Evolutionary conservation across 306 rosid genomes (phyloP), one percentile per base, ranked within the genome.

Genomic region (Corylus heterophylla): DNA sequence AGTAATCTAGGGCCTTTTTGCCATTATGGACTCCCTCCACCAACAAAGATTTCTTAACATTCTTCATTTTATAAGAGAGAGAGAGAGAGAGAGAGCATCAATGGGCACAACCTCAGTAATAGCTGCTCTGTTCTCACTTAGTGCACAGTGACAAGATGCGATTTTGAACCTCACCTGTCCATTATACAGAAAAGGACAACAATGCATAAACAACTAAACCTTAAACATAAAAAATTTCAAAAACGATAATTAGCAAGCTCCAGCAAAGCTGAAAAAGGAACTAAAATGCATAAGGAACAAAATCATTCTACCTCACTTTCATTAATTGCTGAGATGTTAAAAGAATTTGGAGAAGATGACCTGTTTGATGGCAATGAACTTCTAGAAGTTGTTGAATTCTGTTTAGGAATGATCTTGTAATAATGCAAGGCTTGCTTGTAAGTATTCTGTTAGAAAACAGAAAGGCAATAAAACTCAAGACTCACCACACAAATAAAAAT

Each of bases 131-230:
- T 88, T 89, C 80, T 96, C 99, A 83, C 83, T 92, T 64, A 96
- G 85, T 17, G 76, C 85, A 83, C 75, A 88, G 75, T 91, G 89
- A 83, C 93, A 90, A 45, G 98, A 96, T 44, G 99, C 98, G 59
- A 91, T 85, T 87, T 96, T 96, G 87, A 93, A 96, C 86, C 91
- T 96, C 88, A 96, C 96, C 99, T 96, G 89, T 83, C 81, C 55
- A 45, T 75, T 61, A 51, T 76, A 82, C 51, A 51, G 37, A 79
- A 81, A 75, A 25, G 52, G 66, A 22, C n/a, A 78, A 31, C 70
- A 27, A 50, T 12, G n/a, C 20, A 80, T 74, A 51, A 75, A 74
- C 47, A 83, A 69, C 42, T 71, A 56, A 66, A 80, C 4, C 20
- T 61, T 55, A 27, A 16, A 63, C 61, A 66, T 17, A 27, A 54